phyloP scores from a whole-genome alignment of 2,329 filamentous ascomycete species.

The Pyrenophora tritici-repentis region DNA sequence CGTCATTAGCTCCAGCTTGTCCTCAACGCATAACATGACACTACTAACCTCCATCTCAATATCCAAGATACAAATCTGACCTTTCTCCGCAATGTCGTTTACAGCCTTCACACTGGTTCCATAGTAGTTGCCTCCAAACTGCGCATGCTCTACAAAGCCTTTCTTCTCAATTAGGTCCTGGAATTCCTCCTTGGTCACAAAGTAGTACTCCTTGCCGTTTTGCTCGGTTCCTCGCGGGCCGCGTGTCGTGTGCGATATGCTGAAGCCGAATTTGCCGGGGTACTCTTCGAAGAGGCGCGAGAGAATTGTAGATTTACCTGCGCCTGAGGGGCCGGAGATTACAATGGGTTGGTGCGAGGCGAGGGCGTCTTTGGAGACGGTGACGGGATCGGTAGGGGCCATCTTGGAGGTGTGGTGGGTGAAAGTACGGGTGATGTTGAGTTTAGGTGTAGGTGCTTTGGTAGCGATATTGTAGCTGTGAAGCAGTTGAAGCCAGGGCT shows the following conservation, averaged over 20 bases:
- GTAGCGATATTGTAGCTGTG: not conserved
- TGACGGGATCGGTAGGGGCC: slow-evolving; percentile 27
- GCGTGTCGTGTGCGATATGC: slow-evolving; percentile 75
- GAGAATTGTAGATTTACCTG: slow-evolving; percentile 82
- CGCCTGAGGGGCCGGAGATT: slow-evolving; percentile 78
- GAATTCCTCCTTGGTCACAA: slow-evolving; percentile 60
- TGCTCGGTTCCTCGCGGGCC: slow-evolving; percentile 74
- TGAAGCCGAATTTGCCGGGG: slow-evolving; percentile 68
- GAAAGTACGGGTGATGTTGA: slow-evolving; percentile 8
- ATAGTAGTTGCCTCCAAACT: slow-evolving; percentile 85
- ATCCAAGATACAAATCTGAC: slow-evolving; percentile 80
- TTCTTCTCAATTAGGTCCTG: slow-evolving; percentile 58
- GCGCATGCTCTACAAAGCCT: slow-evolving; percentile 85
- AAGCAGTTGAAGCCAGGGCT: too few relatives aligned
- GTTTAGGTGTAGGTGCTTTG: slow-evolving; percentile 2
- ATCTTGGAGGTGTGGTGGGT: slow-evolving; percentile 25
- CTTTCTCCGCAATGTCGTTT: slow-evolving; percentile 71
- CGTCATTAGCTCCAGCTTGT: not conserved
- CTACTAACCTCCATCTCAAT: slow-evolving; percentile 87
- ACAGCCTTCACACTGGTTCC: slow-evolving; percentile 83
- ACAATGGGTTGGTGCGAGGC: slow-evolving; percentile 62
- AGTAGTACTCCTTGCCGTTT: slow-evolving; percentile 79
- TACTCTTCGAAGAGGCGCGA: slow-evolving; percentile 70
- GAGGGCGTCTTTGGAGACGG: slow-evolving; percentile 27
- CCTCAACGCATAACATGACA: not conserved